Percentiles rank a stretch among this genome's conserved stretches.
phyloP scores from a whole-genome alignment of 495 filamentous ascomycete species.

The Aspergillus cristatus region DNA sequence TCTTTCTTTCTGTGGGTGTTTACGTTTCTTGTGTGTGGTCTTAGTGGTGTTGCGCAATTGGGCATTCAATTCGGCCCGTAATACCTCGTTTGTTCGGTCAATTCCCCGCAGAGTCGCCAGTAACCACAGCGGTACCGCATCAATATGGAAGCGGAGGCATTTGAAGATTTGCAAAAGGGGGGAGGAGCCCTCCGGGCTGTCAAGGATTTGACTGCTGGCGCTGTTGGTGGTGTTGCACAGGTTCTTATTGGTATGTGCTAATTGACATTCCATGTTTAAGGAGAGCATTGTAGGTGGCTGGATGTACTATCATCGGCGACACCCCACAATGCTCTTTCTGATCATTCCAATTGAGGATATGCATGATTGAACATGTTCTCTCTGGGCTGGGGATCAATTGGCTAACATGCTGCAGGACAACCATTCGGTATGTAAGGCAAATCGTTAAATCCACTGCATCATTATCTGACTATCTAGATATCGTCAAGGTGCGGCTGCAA shows the following conservation, averaged over 20 bases:
- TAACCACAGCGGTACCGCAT: background rate
- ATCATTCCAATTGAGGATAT: background rate
- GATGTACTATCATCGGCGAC: no score
- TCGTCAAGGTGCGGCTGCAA: conserved; percentile 95
- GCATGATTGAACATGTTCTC: no score
- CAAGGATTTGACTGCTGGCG: conserved; percentile 90
- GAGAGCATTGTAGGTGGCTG: no score
- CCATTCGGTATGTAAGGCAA: conserved; percentile 63
- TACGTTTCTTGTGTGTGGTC: no score
- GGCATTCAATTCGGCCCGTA: no score
- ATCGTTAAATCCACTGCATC: background rate
- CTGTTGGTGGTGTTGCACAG: conserved; percentile 86
- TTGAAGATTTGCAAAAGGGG: conserved; percentile 30
- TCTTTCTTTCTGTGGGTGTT: background rate
- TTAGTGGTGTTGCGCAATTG: no score
- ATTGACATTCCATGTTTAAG: background rate
- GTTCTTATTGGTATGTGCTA: conserved; percentile 72
- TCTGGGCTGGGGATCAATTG: conserved; percentile 2
- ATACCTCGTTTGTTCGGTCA: no score
- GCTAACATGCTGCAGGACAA: conserved; percentile 57
- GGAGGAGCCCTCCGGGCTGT: conserved; percentile 47
- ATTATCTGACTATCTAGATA: conserved; percentile 49
- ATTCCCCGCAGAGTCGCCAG: no score
- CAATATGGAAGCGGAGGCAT: conserved; percentile 28
- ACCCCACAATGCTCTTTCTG: no score